Conservation (phyloP, 169 alveolate genomes). For the Plasmodium blacklocki region DNA sequence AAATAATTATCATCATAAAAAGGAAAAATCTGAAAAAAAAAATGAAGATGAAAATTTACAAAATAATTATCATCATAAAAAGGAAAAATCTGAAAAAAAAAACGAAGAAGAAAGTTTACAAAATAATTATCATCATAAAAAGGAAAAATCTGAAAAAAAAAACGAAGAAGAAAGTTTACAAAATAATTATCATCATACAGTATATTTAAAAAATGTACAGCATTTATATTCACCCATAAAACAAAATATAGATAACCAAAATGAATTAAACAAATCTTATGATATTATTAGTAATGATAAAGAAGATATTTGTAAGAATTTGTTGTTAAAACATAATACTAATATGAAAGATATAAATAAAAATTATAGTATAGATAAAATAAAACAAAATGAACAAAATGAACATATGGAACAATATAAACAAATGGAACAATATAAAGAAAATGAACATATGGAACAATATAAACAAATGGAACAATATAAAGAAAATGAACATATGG, state of each 20-base stretch:
- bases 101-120: not conserved
- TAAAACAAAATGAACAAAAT: not conserved
- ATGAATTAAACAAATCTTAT: not conserved
- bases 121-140: not conserved
- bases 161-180: not conserved
- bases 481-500: not conserved
- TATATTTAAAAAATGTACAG: slow-evolving; percentile 7
- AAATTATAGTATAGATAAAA: slow-evolving; percentile 1
- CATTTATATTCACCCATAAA: slow-evolving; percentile 28
- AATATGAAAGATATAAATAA: too few relatives aligned
- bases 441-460: slow-evolving; percentile 13
- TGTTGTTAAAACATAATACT: too few relatives aligned
- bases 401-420: slow-evolving; percentile 7
- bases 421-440: not conserved
- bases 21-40: not conserved
- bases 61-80: not conserved
- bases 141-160: not conserved
- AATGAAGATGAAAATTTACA: not conserved
- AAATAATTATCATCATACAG: too few relatives aligned
- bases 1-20: not conserved
- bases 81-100: not conserved
- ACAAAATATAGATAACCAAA: slow-evolving; percentile 19
- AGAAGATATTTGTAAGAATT: too few relatives aligned
- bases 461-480: not conserved
- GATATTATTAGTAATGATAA: too few relatives aligned